phyloP scores from a whole-genome alignment of 495 filamentous ascomycete species.

The Terfezia boudieri region DNA sequence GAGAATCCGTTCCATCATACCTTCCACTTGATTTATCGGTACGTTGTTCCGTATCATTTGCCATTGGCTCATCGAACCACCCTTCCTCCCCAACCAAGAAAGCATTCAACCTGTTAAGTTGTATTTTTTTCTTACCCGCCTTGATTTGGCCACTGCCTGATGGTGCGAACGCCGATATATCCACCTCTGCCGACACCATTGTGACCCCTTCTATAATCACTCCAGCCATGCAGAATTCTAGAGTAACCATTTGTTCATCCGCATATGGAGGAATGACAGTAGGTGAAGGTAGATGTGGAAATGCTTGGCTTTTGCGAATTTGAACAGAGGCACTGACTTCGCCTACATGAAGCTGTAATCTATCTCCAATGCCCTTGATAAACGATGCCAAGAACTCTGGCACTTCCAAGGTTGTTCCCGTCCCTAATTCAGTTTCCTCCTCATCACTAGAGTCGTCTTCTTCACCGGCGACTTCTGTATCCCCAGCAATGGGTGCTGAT shows the following conservation, averaged over 20 bases:
- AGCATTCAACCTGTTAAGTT: neutral
- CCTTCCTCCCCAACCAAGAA: neutral
- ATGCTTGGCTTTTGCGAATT: neutral
- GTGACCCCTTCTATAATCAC: neutral
- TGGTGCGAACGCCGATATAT: neutral
- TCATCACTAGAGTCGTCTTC: conserved; percentile 39
- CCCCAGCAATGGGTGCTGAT: conserved; percentile 29
- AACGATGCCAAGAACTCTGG: conserved; percentile 67
- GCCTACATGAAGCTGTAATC: conserved; percentile 32
- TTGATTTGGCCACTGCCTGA: neutral
- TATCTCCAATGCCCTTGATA: conserved; percentile 59
- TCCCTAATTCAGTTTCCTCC: conserved; percentile 42
- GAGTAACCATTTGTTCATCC: neutral
- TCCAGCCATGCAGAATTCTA: neutral
- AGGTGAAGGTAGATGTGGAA: neutral
- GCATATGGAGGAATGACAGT: neutral
- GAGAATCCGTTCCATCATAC: neutral
- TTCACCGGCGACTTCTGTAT: conserved; percentile 12
- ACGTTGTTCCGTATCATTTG: neutral
- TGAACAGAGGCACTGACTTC: conserved; percentile 25
- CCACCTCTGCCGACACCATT: neutral
- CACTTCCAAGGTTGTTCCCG: conserved; percentile 47
- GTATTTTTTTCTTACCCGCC: neutral
- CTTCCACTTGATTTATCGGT: neutral
- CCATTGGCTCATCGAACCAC: neutral